Conservation (phyloP, 139 green algal species). For the Zygnema cylindricum region DNA sequence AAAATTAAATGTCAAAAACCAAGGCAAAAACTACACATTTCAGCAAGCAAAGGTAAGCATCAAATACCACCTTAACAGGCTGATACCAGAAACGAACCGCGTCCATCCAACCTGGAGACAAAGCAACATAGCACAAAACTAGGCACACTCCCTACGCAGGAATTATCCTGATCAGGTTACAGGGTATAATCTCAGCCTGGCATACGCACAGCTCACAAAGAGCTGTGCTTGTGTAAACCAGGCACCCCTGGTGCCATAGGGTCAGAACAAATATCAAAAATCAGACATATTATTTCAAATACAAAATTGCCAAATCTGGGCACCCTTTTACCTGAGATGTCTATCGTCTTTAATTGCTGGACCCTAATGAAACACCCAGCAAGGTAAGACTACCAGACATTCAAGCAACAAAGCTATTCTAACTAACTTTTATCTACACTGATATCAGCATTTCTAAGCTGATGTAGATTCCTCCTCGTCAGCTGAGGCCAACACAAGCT, state of each 20-base stretch:
- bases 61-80: no score
- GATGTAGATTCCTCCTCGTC: conserved; percentile 46
- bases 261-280: conserved; percentile 20
- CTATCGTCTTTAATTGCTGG: conserved; percentile 10
- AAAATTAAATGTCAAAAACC: no score
- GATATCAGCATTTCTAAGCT: conserved; percentile 10
- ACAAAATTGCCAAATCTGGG: background rate
- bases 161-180: conserved; percentile 42
- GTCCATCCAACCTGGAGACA: background rate
- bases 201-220: conserved; percentile 6
- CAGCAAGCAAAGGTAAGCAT: no score
- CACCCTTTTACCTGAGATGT: background rate
- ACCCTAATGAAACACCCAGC: background rate
- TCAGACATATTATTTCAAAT: background rate
- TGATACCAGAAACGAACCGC: no score
- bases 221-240: background rate
- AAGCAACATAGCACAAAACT: background rate
- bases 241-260: conserved; percentile 36
- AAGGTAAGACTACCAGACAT: background rate
- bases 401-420: no score
- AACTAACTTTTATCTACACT: conserved; percentile 1
- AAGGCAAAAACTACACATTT: no score
- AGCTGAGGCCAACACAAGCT: conserved; percentile 53
- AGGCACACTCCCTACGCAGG: conserved; percentile 30
- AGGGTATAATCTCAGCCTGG: conserved; percentile 45